Conservation (phyloP, 2,329 filamentous ascomycete species). For the Penicillium sp. region DNA sequence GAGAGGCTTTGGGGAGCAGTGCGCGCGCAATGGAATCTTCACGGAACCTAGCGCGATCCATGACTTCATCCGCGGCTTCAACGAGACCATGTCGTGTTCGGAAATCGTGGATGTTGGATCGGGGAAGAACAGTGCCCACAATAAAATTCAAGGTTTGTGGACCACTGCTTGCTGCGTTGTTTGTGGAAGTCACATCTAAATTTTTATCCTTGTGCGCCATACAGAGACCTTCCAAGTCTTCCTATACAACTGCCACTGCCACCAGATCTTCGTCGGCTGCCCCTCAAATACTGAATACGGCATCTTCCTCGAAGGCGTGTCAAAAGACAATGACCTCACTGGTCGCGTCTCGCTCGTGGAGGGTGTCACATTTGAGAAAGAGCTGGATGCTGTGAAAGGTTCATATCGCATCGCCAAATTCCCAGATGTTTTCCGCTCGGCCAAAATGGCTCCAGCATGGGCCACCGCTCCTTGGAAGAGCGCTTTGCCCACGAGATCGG, state of each 20-base stretch:
- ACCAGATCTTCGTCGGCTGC: slow-evolving; percentile 62
- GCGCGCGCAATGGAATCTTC: slow-evolving; percentile 49
- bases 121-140: slow-evolving; percentile 47
- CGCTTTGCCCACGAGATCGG: slow-evolving; percentile 29
- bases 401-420: slow-evolving; percentile 55
- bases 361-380: slow-evolving; percentile 57
- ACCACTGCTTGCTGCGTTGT: background rate
- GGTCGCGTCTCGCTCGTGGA: slow-evolving; percentile 58
- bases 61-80: slow-evolving; percentile 59
- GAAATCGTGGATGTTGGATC: slow-evolving; percentile 53
- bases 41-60: slow-evolving; percentile 46
- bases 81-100: slow-evolving; percentile 52
- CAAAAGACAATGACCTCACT: slow-evolving; percentile 47
- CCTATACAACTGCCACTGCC: slow-evolving; percentile 61
- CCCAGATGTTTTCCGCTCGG: slow-evolving; percentile 55
- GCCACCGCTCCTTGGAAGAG: slow-evolving; percentile 34
- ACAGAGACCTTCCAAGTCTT: slow-evolving; percentile 57
- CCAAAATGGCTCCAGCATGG: slow-evolving; percentile 48
- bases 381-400: slow-evolving; percentile 50
- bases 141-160: slow-evolving; percentile 50
- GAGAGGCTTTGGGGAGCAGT: slow-evolving; percentile 52
- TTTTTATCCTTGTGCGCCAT: slow-evolving; percentile 2
- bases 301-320: slow-evolving; percentile 53
- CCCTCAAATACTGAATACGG: slow-evolving; percentile 59
- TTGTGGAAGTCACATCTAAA: slow-evolving; percentile 25